A percentile compares a stretch with the other conserved stretches of the same genome.
phyloP scores from a whole-genome alignment of 2,329 filamentous ascomycete genomes.

The Hypoxylon sp. region DNA sequence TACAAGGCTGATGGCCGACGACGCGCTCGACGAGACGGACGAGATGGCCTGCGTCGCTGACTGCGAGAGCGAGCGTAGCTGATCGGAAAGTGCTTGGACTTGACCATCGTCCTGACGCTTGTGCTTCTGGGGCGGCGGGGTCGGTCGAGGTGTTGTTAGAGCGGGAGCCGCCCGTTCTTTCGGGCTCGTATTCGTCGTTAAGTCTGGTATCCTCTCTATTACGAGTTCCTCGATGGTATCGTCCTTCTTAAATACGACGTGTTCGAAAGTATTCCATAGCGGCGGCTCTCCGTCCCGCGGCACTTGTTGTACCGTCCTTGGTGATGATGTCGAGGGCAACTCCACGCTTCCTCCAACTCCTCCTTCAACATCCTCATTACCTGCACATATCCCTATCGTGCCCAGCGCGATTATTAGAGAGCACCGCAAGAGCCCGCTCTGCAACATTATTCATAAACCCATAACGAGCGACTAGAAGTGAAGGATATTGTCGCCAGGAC shows the following conservation, averaged over 20 bases:
- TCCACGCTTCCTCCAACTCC: conserved; percentile 1
- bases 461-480: conserved; percentile 41
- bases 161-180: conserved; percentile 41
- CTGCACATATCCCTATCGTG: conserved; percentile 45
- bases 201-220: conserved; percentile 34
- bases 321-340: conserved; percentile 3
- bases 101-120: conserved; percentile 49
- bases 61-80: conserved; percentile 47
- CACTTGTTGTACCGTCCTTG: conserved; percentile 11
- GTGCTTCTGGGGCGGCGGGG: conserved; percentile 43
- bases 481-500: conserved; percentile 40
- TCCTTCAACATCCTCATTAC: conserved; percentile 35
- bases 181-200: conserved; percentile 33
- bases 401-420: conserved; percentile 48
- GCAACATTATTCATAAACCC: conserved; percentile 49
- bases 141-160: conserved; percentile 43
- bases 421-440: conserved; percentile 49
- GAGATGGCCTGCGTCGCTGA: conserved; percentile 49
- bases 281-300: conserved; percentile 21
- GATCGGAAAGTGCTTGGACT: conserved; percentile 48
- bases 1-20: conserved; percentile 45
- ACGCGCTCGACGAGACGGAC: conserved; percentile 48
- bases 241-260: conserved; percentile 33
- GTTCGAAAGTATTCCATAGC: conserved; percentile 39
- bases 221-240: conserved; percentile 27